Evolutionary conservation across 148 eudicot species (phyloP).

Genomic region (Selenicereus undatus): DNA sequence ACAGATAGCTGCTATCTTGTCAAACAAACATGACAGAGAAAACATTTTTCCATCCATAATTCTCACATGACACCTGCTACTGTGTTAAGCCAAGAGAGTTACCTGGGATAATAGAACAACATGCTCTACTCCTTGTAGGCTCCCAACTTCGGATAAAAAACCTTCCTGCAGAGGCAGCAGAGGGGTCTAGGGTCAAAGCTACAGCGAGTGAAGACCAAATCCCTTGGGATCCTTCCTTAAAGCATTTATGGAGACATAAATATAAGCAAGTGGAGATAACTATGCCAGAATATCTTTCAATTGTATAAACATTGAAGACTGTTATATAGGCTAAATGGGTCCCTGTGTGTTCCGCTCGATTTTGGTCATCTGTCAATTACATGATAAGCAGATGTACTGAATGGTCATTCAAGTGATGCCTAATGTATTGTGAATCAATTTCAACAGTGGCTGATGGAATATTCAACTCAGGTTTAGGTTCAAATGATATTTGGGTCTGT

Average conservation of each 20-base stretch:
- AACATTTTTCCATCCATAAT: not conserved
- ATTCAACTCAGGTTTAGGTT: not conserved
- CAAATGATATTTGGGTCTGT: not conserved
- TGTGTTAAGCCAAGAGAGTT: slow-evolving; percentile 14
- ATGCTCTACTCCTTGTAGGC: slow-evolving; percentile 67
- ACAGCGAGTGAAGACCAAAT: not conserved
- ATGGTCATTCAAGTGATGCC: not conserved
- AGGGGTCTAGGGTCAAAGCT: not conserved
- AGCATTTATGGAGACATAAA: not conserved
- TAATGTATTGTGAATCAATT: not conserved
- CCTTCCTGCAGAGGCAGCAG: slow-evolving; percentile 61
- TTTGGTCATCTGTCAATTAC: too few species aligned
- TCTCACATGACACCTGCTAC: not conserved
- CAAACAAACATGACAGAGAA: slow-evolving; percentile 30
- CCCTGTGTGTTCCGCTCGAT: too few species aligned
- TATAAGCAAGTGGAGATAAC: too few species aligned
- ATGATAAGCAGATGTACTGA: not conserved
- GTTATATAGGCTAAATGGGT: too few species aligned
- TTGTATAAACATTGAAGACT: too few species aligned
- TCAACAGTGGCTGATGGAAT: not conserved
- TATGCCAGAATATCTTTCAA: not conserved
- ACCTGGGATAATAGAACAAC: slow-evolving; percentile 87
- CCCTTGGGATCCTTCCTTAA: not conserved
- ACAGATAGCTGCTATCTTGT: slow-evolving; percentile 86
- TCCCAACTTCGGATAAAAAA: slow-evolving; percentile 50